These are phyloP conservation scores for Dorcoceras hygrometricum DNA, from an alignment of 257 asterid genomes.

Conservation along the genomic window DNA sequence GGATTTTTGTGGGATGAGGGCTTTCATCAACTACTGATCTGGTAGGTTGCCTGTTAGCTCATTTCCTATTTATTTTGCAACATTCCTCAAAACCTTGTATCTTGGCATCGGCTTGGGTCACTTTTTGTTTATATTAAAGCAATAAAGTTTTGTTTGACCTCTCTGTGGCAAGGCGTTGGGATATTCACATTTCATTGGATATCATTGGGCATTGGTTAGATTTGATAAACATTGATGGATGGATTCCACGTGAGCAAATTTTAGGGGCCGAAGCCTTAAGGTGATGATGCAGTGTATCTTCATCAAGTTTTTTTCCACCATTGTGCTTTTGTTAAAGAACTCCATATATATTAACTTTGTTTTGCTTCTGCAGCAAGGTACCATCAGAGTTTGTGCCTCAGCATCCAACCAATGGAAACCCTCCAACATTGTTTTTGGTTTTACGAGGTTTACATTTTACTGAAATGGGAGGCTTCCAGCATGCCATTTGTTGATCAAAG, in stretches of 20 bases:
- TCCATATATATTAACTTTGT: constrained; percentile 19
- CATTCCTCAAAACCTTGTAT: constrained; percentile 12
- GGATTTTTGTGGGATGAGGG: constrained; percentile 99
- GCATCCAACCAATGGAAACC: constrained; percentile 92
- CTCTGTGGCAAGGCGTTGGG: constrained; percentile 85
- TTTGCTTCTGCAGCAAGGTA: constrained; percentile 72
- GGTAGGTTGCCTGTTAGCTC: constrained; percentile 50
- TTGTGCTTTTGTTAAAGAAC: constrained; percentile 9
- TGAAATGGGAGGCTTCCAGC: not conserved
- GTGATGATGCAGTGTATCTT: constrained; percentile 38
- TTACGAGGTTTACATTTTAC: constrained; percentile 55
- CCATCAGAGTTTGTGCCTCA: constrained; percentile 92
- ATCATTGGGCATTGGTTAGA: constrained; percentile 96
- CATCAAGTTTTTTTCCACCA: constrained; percentile 4
- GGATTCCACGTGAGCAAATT: constrained; percentile 99
- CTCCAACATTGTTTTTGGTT: constrained; percentile 83
- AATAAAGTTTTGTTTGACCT: constrained; percentile 17
- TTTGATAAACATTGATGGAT: constrained; percentile 94
- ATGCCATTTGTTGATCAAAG: not conserved
- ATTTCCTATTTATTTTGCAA: not conserved
- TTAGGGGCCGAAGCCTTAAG: constrained; percentile 97
- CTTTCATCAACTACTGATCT: constrained; percentile 87
- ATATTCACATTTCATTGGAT: constrained; percentile 77
- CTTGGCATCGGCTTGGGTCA: constrained; percentile 8
- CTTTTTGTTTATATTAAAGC: not conserved